Evolutionary conservation across 768 basidiomycete genomes (phyloP).

Genomic region (Serpula lacrymans): DNA sequence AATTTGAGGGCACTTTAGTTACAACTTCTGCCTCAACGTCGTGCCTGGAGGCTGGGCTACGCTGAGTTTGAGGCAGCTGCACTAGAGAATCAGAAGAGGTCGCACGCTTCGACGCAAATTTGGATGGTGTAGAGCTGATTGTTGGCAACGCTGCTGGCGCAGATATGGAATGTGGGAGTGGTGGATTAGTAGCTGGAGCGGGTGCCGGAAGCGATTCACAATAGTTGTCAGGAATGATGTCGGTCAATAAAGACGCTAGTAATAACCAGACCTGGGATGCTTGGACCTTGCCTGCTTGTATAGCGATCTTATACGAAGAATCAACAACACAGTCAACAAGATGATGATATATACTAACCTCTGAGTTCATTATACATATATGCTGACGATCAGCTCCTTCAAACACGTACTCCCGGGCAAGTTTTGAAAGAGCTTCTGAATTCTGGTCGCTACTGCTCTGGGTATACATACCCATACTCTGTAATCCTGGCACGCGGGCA

Average conservation of each 20-base stretch:
- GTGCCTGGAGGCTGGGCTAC: constrained; percentile 14
- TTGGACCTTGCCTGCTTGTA: constrained; percentile 50
- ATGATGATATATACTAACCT: constrained; percentile 29
- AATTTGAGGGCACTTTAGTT: constrained; percentile 31
- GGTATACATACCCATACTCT: constrained; percentile 54
- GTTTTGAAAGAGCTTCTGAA: constrained; percentile 43
- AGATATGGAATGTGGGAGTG: constrained; percentile 37
- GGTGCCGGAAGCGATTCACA: constrained; percentile 25
- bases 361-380: constrained; percentile 61
- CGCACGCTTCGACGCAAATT: constrained; percentile 20
- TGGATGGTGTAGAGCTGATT: constrained; percentile 10
- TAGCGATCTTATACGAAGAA: constrained; percentile 45
- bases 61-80: constrained; percentile 4
- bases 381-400: constrained; percentile 41
- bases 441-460: constrained; percentile 21
- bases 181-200: constrained; percentile 17
- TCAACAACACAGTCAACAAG: neutral
- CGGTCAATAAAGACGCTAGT: constrained; percentile 51
- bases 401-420: constrained; percentile 65
- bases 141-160: constrained; percentile 38
- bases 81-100: constrained; percentile 22
- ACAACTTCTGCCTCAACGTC: constrained; percentile 9
- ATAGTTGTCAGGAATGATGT: constrained; percentile 48
- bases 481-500: constrained; percentile 45
- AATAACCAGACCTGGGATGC: constrained; percentile 69